These are phyloP conservation scores for Ceratocystis lukuohia DNA, from an alignment of 2,329 filamentous ascomycete species.

Conservation along the genomic window DNA sequence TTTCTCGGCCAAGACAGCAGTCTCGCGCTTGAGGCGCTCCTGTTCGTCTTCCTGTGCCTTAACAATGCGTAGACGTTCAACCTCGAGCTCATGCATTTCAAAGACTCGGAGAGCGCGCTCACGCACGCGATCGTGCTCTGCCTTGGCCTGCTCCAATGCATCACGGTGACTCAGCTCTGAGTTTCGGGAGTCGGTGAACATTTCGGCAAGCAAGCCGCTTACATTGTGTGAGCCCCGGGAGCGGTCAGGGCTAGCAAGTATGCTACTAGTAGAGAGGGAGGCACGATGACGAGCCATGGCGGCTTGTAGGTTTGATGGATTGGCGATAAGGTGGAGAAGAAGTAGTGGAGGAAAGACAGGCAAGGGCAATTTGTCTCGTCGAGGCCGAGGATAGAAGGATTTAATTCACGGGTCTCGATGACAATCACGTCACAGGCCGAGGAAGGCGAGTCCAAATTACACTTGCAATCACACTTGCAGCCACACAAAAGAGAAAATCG, in stretches of 20 bases:
- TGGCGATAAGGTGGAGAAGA: not conserved
- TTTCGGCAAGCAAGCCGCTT: slow-evolving; percentile 39
- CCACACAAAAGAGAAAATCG: not conserved
- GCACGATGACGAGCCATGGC: slow-evolving; percentile 15
- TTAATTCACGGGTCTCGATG: not conserved
- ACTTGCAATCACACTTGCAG: not conserved
- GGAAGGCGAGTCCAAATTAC: not conserved
- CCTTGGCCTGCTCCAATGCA: slow-evolving; percentile 51
- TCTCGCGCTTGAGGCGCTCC: slow-evolving; percentile 34
- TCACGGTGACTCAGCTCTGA: slow-evolving; percentile 49
- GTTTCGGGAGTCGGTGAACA: slow-evolving; percentile 50
- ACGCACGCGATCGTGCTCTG: slow-evolving; percentile 53
- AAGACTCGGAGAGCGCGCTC: slow-evolving; percentile 37
- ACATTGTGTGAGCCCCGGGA: slow-evolving; percentile 31
- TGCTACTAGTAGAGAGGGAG: slow-evolving; percentile 17
- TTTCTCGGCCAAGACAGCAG: slow-evolving; percentile 35
- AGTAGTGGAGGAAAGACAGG: not conserved
- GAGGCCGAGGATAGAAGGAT: not conserved
- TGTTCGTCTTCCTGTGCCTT: slow-evolving; percentile 35
- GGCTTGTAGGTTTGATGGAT: not conserved
- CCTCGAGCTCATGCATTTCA: slow-evolving; percentile 34
- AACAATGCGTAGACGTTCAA: slow-evolving; percentile 32
- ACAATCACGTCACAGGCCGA: not conserved
- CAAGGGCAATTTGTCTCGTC: not conserved
- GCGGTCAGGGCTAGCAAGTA: slow-evolving; percentile 26